These are phyloP conservation scores for Kluyveromyces starmeri DNA, from an alignment of 805 yeast species.

Conservation along the genomic window DNA sequence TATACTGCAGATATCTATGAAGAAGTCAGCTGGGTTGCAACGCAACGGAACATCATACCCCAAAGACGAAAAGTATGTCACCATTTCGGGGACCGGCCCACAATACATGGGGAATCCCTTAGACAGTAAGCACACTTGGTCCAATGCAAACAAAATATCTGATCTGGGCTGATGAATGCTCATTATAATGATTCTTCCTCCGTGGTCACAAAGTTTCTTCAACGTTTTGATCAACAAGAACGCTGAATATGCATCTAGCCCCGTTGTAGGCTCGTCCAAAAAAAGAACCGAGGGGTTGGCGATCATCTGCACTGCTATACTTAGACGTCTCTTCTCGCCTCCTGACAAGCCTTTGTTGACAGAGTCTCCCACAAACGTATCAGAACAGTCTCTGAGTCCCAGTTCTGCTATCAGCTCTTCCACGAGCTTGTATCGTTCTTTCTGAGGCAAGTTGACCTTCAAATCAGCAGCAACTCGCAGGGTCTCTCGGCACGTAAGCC, in stretches of 20 bases:
- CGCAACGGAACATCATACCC: constrained; percentile 39
- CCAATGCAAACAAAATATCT: constrained; percentile 63
- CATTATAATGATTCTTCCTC: constrained; percentile 63
- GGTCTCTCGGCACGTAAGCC: constrained; percentile 65
- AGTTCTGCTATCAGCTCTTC: constrained; percentile 52
- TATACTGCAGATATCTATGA: constrained; percentile 49
- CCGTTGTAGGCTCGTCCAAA: constrained; percentile 85
- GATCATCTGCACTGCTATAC: constrained; percentile 69
- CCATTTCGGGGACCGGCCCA: constrained; percentile 37
- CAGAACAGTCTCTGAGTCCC: constrained; percentile 55
- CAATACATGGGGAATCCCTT: constrained; percentile 49
- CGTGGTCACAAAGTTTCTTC: constrained; percentile 42
- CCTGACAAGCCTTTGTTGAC: constrained; percentile 63
- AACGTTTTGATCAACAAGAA: constrained; percentile 52
- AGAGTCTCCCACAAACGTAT: constrained; percentile 49
- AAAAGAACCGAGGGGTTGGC: constrained; percentile 70
- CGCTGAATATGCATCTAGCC: constrained; percentile 74
- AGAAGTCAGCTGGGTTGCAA: constrained; percentile 54
- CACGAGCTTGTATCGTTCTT: constrained; percentile 42
- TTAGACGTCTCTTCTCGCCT: constrained; percentile 72
- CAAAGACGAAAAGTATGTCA: constrained; percentile 40
- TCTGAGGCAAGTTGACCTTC: constrained; percentile 40
- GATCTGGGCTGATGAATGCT: constrained; percentile 82
- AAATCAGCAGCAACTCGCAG: constrained; percentile 62
- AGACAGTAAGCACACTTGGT: constrained; percentile 57